phyloP scores from a whole-genome alignment of 106 monocot species.

The Amphibolis antarctica region DNA sequence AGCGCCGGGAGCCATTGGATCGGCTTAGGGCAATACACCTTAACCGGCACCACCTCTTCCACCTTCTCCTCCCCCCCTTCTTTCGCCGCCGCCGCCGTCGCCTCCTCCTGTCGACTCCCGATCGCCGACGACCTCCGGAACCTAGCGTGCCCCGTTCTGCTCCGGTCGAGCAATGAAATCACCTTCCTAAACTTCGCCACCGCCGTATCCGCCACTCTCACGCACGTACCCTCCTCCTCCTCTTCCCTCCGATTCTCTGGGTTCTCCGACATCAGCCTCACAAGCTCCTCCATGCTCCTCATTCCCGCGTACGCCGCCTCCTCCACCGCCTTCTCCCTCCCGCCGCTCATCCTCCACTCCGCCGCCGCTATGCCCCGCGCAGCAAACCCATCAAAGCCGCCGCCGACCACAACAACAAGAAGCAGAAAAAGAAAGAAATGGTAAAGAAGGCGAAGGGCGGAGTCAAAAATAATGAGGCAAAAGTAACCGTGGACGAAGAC shows the following conservation, averaged over 20 bases:
- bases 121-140: slow-evolving; percentile 9
- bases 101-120: neutral
- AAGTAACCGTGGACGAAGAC: slow-evolving; percentile 1
- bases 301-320: slow-evolving; percentile 15
- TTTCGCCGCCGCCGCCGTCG: neutral
- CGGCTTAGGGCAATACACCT: slow-evolving; percentile 16
- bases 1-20: slow-evolving; percentile 16
- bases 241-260: neutral
- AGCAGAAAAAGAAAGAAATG: neutral
- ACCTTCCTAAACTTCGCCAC: slow-evolving; percentile 17
- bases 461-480: slow-evolving; percentile 3
- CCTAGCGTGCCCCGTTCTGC: slow-evolving; percentile 15
- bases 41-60: neutral
- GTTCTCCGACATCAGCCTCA: slow-evolving; percentile 4
- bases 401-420: neutral
- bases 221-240: neutral
- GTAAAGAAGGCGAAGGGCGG: neutral
- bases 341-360: neutral
- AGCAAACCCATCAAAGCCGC: neutral
- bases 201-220: slow-evolving; percentile 3
- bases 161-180: slow-evolving; percentile 13
- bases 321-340: slow-evolving; percentile 6
- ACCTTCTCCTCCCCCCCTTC: neutral
- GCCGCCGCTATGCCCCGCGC: neutral
- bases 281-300: slow-evolving; percentile 16